Percentiles rank a stretch among this genome's conserved stretches.
Evolutionary conservation across 164 flowering plant genomes (phyloP).

Genomic region (Tinospora cordifolia): DNA sequence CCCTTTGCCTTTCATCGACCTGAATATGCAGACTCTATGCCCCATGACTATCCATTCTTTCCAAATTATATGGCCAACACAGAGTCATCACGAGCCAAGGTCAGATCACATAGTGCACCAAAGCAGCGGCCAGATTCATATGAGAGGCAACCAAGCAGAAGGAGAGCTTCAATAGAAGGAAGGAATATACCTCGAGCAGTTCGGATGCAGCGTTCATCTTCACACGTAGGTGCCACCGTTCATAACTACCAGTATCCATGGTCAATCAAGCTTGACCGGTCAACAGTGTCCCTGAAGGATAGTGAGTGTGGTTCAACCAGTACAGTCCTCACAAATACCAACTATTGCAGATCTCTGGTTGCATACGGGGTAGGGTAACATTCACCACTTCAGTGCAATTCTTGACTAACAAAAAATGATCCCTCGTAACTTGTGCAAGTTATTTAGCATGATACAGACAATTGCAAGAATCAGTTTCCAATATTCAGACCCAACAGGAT

Average conservation of each 20-base stretch:
- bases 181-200: constrained; percentile 65
- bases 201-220: constrained; percentile 84
- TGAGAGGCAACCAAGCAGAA: constrained; percentile 64
- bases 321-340: constrained; percentile 63
- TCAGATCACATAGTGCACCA: constrained; percentile 90
- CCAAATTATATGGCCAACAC: constrained; percentile 99
- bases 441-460: neutral
- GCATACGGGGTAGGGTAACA: constrained; percentile 52
- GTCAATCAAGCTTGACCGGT: constrained; percentile 77
- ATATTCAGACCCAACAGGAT: neutral
- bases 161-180: constrained; percentile 68
- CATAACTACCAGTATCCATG: constrained; percentile 67
- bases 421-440: neutral
- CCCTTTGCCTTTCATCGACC: constrained; percentile 45
- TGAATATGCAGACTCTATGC: constrained; percentile 55
- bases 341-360: constrained; percentile 76
- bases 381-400: neutral
- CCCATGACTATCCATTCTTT: constrained; percentile 51
- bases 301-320: constrained; percentile 87
- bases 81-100: constrained; percentile 80
- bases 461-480: neutral
- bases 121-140: constrained; percentile 64
- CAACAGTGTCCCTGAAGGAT: constrained; percentile 58
- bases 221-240: constrained; percentile 58
- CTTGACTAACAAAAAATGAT: neutral